These are phyloP conservation scores for Phytophthora agathidicida DNA, from an alignment of 352 stramenopile species.

Conservation along the genomic window DNA sequence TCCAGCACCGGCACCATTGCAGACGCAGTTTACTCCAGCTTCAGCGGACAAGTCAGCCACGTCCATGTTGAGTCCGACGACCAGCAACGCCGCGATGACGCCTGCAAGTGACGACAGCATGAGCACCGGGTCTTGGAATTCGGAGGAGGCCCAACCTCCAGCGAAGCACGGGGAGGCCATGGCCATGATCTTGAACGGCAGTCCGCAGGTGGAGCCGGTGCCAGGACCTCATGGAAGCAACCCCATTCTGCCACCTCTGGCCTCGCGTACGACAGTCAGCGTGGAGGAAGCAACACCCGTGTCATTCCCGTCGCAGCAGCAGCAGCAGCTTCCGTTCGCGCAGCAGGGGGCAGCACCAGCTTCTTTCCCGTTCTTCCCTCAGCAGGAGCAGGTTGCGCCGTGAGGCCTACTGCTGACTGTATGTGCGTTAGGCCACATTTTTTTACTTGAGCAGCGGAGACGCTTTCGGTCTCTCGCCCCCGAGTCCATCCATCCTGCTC, in stretches of 20 bases:
- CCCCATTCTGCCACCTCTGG: slow-evolving; percentile 16
- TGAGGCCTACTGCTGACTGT: slow-evolving; percentile 8
- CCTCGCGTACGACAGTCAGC: slow-evolving; percentile 12
- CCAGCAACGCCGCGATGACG: slow-evolving; percentile 31
- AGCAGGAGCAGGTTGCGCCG: slow-evolving; percentile 23
- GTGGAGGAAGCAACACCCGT: slow-evolving; percentile 6
- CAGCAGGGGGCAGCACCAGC: slow-evolving; percentile 18
- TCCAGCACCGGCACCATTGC: slow-evolving; percentile 16
- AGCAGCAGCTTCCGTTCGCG: slow-evolving; percentile 11
- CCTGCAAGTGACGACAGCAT: slow-evolving; percentile 35
- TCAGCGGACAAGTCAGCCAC: background rate
- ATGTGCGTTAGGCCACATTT: slow-evolving; percentile 2
- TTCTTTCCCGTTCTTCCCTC: slow-evolving; percentile 29
- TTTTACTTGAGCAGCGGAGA: slow-evolving; percentile 15
- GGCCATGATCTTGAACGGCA: slow-evolving; percentile 81
- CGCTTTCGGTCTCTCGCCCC: slow-evolving; percentile 12
- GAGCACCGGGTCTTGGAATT: slow-evolving; percentile 45
- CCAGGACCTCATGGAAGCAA: slow-evolving; percentile 11
- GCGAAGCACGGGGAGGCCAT: slow-evolving; percentile 57
- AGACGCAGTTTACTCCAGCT: slow-evolving; percentile 5
- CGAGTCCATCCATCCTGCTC: background rate
- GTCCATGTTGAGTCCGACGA: slow-evolving; percentile 39
- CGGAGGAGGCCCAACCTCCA: slow-evolving; percentile 30
- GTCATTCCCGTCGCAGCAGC: background rate
- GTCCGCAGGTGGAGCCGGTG: slow-evolving; percentile 43